Conservation (phyloP, 805 yeast genomes). For the Wickerhamiella occidentalis region DNA sequence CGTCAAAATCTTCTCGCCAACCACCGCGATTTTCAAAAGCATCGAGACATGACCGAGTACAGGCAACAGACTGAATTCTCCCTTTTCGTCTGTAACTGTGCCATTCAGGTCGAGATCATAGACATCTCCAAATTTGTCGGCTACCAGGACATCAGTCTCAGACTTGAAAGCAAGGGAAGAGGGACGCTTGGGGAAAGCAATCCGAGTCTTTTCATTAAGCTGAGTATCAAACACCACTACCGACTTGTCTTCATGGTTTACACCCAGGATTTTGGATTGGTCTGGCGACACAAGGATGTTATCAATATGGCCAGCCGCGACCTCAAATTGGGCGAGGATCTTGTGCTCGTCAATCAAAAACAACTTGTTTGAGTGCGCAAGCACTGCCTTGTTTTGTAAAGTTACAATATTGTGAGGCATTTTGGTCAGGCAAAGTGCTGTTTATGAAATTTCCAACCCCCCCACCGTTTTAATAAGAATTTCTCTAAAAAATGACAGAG, state of each 20-base stretch:
- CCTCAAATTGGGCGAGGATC: background rate
- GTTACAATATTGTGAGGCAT: constrained; percentile 15
- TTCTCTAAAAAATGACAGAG: background rate
- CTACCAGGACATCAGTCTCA: constrained; percentile 46
- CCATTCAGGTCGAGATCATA: constrained; percentile 37
- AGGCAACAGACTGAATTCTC: constrained; percentile 41
- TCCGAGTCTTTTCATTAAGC: constrained; percentile 48
- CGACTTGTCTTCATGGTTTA: constrained; percentile 77
- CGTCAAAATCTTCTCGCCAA: constrained; percentile 47
- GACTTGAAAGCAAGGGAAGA: constrained; percentile 54
- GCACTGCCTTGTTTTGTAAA: background rate
- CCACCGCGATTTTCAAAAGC: constrained; percentile 57
- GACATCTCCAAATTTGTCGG: constrained; percentile 96
- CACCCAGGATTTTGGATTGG: constrained; percentile 47
- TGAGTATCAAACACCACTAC: constrained; percentile 43
- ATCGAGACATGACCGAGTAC: constrained; percentile 92
- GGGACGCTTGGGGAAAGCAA: constrained; percentile 85
- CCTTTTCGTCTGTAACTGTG: constrained; percentile 16
- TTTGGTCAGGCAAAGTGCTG: background rate
- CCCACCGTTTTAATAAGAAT: background rate
- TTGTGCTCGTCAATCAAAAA: background rate
- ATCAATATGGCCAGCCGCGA: constrained; percentile 39
- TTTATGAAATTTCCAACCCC: background rate
- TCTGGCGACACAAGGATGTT: constrained; percentile 42
- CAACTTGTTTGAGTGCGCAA: constrained; percentile 2